A percentile compares a stretch with the other conserved stretches of the same genome.
phyloP scores from a whole-genome alignment of 192 early-diverging fungal species.

The Dissophora globulifera region DNA sequence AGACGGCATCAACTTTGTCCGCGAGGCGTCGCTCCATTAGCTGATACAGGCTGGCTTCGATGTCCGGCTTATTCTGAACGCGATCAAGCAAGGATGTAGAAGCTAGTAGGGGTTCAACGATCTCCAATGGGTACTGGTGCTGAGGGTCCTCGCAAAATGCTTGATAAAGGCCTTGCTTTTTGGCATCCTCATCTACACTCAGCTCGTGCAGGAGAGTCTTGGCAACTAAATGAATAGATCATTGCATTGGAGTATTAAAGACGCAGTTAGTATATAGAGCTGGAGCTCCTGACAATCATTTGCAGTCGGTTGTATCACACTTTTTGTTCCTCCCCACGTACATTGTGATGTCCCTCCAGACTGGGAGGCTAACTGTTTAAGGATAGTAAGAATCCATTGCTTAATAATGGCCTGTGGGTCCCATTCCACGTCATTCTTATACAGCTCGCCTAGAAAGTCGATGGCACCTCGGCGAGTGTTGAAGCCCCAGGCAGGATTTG shows the following conservation, averaged over 20 bases:
- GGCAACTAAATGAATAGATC: no score
- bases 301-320: no score
- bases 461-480: background rate
- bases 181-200: background rate
- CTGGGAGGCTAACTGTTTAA: background rate
- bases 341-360: background rate
- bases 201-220: no score
- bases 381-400: background rate
- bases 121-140: no score
- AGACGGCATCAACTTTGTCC: background rate
- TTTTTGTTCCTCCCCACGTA: background rate
- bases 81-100: background rate
- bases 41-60: background rate
- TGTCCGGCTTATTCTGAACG: background rate
- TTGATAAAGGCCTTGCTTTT: background rate
- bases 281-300: no score
- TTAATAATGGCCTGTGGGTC: background rate
- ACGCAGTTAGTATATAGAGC: no score
- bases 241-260: no score
- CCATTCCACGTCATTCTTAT: background rate
- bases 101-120: no score
- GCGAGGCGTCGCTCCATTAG: background rate
- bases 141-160: no score
- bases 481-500: background rate
- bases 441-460: background rate